Evolutionary conservation across 2,329 filamentous ascomycete genomes (phyloP).

Genomic region (Pseudogymnoascus sp.): DNA sequence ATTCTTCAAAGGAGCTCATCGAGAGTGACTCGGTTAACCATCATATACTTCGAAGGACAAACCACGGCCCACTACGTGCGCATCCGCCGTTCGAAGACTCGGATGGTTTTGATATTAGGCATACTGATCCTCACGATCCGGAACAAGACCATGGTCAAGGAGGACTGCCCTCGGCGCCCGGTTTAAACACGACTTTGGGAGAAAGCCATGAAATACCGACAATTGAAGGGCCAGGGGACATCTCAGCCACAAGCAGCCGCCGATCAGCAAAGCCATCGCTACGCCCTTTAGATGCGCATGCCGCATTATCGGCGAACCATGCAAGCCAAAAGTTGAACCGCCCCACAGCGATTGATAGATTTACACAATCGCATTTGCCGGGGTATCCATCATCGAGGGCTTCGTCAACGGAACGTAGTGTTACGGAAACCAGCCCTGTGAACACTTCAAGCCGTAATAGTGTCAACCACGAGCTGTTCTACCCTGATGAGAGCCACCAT

Average conservation of each 20-base stretch:
- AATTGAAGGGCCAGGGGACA: background rate
- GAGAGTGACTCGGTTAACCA: background rate
- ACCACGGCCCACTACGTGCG: background rate
- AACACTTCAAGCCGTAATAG: slow-evolving; percentile 51
- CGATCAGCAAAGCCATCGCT: slow-evolving; percentile 24
- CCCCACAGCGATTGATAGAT: slow-evolving; percentile 28
- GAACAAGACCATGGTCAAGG: slow-evolving; percentile 14
- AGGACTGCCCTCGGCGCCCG: background rate
- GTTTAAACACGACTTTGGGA: slow-evolving; percentile 12
- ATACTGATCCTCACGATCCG: background rate
- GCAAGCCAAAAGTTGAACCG: slow-evolving; percentile 26
- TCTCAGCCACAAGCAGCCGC: background rate
- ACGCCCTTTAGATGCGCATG: slow-evolving; percentile 25
- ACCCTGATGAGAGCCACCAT: slow-evolving; percentile 31
- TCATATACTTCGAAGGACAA: background rate
- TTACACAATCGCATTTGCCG: slow-evolving; percentile 38
- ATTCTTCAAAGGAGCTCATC: background rate
- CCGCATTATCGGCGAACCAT: slow-evolving; percentile 22
- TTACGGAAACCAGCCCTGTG: slow-evolving; percentile 47
- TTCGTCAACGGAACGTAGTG: slow-evolving; percentile 50
- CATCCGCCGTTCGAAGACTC: background rate
- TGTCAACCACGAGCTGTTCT: slow-evolving; percentile 49
- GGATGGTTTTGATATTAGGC: background rate
- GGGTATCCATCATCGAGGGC: slow-evolving; percentile 43
- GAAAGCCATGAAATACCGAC: slow-evolving; percentile 8